Percentiles rank a stretch among this genome's conserved stretches.
These are phyloP conservation scores for Daldinia bambusicola DNA, from an alignment of 495 filamentous ascomycete species.

Conservation along the genomic window DNA sequence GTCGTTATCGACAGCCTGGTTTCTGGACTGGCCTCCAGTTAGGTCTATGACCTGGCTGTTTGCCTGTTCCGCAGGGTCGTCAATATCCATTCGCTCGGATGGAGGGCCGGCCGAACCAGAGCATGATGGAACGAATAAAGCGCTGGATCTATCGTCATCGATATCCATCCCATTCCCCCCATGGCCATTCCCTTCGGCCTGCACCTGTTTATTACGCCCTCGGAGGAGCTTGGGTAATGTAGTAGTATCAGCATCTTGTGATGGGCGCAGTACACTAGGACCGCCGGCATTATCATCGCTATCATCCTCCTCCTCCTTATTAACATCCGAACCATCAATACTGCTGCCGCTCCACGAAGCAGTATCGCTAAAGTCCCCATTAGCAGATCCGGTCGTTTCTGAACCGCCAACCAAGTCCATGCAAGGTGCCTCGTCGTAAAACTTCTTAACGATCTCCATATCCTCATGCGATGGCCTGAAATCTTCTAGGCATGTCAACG, in stretches of 20 bases:
- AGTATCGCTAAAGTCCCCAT: background rate
- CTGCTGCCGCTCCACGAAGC: background rate
- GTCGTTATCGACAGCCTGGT: too few relatives aligned
- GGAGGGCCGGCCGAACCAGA: background rate
- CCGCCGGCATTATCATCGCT: background rate
- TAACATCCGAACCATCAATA: slow-evolving; percentile 2
- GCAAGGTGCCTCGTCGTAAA: slow-evolving; percentile 37
- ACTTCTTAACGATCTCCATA: slow-evolving; percentile 33
- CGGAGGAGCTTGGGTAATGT: too few relatives aligned
- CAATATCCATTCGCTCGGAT: background rate
- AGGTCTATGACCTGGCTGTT: slow-evolving; percentile 13
- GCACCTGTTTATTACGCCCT: too few relatives aligned
- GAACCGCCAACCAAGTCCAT: slow-evolving; percentile 18
- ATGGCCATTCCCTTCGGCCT: background rate
- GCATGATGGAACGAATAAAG: slow-evolving; percentile 18
- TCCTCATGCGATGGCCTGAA: slow-evolving; percentile 42
- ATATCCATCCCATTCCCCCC: slow-evolving; percentile 6
- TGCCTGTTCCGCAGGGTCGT: background rate
- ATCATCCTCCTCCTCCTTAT: background rate
- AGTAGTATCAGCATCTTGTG: too few relatives aligned
- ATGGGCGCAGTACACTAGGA: too few relatives aligned
- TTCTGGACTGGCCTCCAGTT: background rate
- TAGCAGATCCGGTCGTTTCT: background rate
- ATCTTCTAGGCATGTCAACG: slow-evolving; percentile 22
- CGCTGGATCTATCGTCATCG: slow-evolving; percentile 15